These are phyloP conservation scores for Aquilaria malaccensis DNA, from an alignment of 345 rosid genomes.

Conservation along the genomic window DNA sequence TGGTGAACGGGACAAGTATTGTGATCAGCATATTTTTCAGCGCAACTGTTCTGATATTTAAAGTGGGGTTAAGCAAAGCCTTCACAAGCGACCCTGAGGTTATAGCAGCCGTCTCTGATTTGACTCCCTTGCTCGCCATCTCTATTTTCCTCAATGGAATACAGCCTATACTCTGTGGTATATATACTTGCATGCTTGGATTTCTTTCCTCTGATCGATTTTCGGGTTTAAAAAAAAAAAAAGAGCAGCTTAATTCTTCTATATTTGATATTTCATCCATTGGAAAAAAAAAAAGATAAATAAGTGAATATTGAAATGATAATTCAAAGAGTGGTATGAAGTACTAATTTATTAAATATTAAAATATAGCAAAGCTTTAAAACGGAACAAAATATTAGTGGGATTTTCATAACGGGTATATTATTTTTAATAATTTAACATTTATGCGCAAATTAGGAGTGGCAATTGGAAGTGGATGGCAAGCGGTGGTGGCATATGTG, in stretches of 20 bases:
- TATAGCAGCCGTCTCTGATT: constrained; percentile 49
- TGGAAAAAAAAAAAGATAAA: not conserved
- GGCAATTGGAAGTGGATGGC: constrained; percentile 98
- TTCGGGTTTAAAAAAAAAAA: too few species aligned
- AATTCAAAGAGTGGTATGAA: too few species aligned
- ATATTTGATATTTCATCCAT: too few species aligned
- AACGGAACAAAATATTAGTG: too few species aligned
- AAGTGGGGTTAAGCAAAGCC: constrained; percentile 54
- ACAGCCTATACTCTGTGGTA: constrained; percentile 92
- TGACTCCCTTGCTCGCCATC: constrained; percentile 77
- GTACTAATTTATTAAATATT: not conserved
- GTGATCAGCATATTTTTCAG: constrained; percentile 52
- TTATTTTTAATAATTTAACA: too few species aligned
- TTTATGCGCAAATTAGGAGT: constrained; percentile 40
- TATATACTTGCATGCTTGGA: too few species aligned
- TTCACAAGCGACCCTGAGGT: constrained; percentile 63
- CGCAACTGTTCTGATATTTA: constrained; percentile 37
- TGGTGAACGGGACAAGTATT: constrained; percentile 60
- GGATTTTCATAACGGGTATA: too few species aligned
- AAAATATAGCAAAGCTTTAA: too few species aligned
- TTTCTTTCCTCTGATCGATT: too few species aligned
- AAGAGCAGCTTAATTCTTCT: too few species aligned
- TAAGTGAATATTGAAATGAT: not conserved
- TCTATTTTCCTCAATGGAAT: constrained; percentile 84
- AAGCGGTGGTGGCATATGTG: constrained; percentile 84